Evolutionary conservation across 179 eudicot genomes (phyloP), one percentile per base, ranked within the genome.

Genomic region (Carnegiea gigantea): DNA sequence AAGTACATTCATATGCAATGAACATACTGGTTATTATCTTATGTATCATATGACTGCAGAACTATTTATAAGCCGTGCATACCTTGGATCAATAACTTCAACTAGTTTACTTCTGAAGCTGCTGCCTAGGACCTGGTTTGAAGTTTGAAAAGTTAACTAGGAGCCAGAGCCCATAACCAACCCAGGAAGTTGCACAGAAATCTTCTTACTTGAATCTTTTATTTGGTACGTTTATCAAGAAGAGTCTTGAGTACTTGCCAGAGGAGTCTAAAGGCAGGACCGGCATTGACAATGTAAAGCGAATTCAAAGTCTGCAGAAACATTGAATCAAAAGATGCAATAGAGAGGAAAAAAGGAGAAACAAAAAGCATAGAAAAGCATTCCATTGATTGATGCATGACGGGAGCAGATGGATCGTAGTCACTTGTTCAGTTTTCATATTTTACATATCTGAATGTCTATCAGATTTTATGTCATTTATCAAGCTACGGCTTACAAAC

Each of bases 61-160:
- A 26, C 36, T 11, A 67, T 26, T 67, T 28, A 62, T 26, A 62
- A n/a, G 2, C 28, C 68, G 7, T 23, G 11, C 28, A 26, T 84
- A 89, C 93, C 91, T 90, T 79, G 90, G 90, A 81, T 92, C 95
- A 62, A 92, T 88, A 77, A 81, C 83, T 77, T 92, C 93, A 36
- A 79, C 30, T 9, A 92, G 83, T 80, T 79, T 86, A 64, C 86
- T 85, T 78, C 51, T 85, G 82, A 82, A 92, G 86, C 89, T 84
- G 78, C 87, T 85, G 73, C 93, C 93, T 65, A 90, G 67, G 18
- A 92, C 95, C 94, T 91, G 85, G 53, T 75, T 70, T 64, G 24
- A 51, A 70, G 71, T 5, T 12, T 28, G 36, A 40, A 78, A 62
- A 20, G 24, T 43, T 73, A 33, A 33, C 36, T 3, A 10, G 17